Percentiles rank a stretch among this genome's conserved stretches.
Evolutionary conservation across 495 filamentous ascomycete species (phyloP).

Genomic region (Beverwykella pulmonaria): DNA sequence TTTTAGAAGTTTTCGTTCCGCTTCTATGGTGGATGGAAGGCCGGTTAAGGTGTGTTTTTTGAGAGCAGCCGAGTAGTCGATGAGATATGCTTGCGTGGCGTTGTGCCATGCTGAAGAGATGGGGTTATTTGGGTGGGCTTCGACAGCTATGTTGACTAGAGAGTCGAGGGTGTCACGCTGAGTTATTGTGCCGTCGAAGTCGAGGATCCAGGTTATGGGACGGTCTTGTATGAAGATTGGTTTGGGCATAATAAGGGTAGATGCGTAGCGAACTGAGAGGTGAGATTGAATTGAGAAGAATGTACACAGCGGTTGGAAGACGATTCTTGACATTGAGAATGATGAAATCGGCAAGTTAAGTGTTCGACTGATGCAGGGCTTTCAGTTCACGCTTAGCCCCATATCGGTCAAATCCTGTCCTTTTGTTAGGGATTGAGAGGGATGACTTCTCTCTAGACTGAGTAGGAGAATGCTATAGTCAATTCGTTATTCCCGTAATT

Average conservation of each 20-base stretch:
- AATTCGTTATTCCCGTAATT: neutral
- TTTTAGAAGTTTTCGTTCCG: conserved; percentile 12
- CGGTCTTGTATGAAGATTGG: neutral
- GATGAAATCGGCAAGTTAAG: neutral
- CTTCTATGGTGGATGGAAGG: neutral
- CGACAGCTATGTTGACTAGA: conserved; percentile 34
- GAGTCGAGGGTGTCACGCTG: conserved; percentile 41
- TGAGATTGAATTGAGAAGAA: neutral
- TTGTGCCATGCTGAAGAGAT: neutral
- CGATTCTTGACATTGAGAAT: neutral
- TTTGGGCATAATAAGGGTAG: neutral
- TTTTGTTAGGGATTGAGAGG: no score
- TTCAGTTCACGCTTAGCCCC: no score
- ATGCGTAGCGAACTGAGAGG: neutral
- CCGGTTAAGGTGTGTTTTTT: neutral
- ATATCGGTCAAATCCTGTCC: no score
- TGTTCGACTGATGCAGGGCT: no score
- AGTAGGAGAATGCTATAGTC: no score
- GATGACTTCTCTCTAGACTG: no score
- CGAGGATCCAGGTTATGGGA: conserved; percentile 41
- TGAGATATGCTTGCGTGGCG: conserved; percentile 4
- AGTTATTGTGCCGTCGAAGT: conserved; percentile 49
- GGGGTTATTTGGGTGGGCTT: neutral
- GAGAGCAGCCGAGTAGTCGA: conserved; percentile 12
- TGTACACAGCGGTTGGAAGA: neutral